Evolutionary conservation across 306 rosid species (phyloP).

Genomic region (Geum urbanum): DNA sequence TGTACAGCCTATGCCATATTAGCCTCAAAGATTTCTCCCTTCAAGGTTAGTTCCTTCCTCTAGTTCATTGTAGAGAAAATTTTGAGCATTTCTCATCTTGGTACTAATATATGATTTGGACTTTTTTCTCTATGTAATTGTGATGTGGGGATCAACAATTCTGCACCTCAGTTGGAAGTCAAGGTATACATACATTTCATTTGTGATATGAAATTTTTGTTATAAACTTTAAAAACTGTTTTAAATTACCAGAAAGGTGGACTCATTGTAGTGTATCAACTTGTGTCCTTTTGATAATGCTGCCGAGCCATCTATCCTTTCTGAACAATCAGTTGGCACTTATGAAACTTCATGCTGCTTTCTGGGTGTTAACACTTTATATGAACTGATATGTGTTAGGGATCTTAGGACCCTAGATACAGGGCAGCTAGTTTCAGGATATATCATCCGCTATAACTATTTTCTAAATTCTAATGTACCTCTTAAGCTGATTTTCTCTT

Average conservation of each 20-base stretch:
- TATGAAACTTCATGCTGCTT: not conserved
- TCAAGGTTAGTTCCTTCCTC: conserved; percentile 63
- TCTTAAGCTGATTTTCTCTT: not conserved
- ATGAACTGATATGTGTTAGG: not conserved
- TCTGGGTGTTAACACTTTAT: not conserved
- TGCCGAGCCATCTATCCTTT: not conserved
- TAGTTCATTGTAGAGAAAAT: conserved; percentile 10
- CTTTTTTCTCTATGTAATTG: conserved; percentile 23
- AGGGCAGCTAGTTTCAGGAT: not conserved
- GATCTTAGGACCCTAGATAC: not conserved
- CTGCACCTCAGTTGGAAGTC: conserved; percentile 68
- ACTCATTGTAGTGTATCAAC: not conserved
- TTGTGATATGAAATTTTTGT: not conserved
- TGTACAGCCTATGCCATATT: conserved; percentile 74
- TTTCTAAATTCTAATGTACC: not conserved
- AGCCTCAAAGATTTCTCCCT: conserved; percentile 93
- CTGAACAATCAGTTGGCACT: not conserved
- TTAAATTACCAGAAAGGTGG: not conserved
- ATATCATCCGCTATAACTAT: not conserved
- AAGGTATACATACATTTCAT: conserved; percentile 50
- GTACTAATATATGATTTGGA: conserved; percentile 35
- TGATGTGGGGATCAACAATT: conserved; percentile 34
- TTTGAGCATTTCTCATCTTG: conserved; percentile 11
- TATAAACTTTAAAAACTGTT: not conserved
- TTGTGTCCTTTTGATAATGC: not conserved